Percentiles rank a stretch among this genome's conserved stretches.
These are phyloP conservation scores for Daldinia bambusicola DNA, from an alignment of 495 filamentous ascomycete species.

Conservation along the genomic window DNA sequence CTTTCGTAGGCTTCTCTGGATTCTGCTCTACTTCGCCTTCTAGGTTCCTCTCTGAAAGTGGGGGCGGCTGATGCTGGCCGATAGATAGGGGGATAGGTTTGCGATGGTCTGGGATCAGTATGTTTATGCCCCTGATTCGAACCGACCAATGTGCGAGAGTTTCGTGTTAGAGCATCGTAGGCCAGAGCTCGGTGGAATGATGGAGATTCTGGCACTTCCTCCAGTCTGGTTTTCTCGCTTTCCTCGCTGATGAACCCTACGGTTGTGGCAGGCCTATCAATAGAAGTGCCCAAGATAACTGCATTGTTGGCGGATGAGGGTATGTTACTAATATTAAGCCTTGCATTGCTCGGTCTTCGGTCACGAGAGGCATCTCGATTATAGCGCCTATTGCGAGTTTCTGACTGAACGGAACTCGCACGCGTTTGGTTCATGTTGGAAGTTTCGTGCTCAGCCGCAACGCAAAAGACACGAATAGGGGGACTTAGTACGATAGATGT, in stretches of 20 bases:
- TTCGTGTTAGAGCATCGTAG: conserved; percentile 13
- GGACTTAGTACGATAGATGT: background rate
- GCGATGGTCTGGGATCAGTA: background rate
- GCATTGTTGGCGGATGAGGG: background rate
- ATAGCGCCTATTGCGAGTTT: too few relatives aligned
- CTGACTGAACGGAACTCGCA: too few relatives aligned
- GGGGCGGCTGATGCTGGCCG: background rate
- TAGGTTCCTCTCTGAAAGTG: background rate
- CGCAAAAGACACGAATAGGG: background rate
- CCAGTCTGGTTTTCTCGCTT: background rate
- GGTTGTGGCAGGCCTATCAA: background rate
- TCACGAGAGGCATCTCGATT: background rate
- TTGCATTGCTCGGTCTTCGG: background rate
- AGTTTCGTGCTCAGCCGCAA: background rate
- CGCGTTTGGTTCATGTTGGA: too few relatives aligned
- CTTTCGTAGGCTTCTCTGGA: background rate
- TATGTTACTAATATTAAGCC: background rate
- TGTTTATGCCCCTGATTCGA: background rate
- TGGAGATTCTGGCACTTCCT: background rate
- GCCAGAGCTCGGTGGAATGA: conserved; percentile 18
- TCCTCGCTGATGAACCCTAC: background rate
- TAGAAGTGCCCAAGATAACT: background rate
- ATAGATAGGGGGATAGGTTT: background rate
- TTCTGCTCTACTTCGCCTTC: background rate
- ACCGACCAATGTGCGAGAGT: background rate